Base-by-base conservation (phyloP, 306 rosid species). In the Quercus variabilis region DNA sequence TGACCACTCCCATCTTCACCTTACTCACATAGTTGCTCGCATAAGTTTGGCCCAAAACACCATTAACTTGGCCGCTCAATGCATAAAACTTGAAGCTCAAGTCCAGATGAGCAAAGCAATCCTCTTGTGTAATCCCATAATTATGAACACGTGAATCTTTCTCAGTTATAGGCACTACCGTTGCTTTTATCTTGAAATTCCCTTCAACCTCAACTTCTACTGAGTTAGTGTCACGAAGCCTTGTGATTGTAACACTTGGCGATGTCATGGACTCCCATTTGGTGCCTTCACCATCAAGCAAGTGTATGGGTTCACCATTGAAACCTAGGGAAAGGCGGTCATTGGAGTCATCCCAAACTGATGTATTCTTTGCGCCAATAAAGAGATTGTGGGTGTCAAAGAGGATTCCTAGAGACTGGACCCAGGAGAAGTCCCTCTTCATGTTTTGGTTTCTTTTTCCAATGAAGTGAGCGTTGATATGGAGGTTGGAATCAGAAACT, bases 361-460 rank as follows among this genome's bases (percentile, higher is more conserved):
- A 28, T 7, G 83, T 83, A 1, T 19, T 63, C 52, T 69, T 63
- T 38, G 86, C 86, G 7, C 77, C 77, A 9, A 83, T 59, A 62
- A 43, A 76, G 84, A 83, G 71, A 20, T 55, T 79, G 75, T 73
- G 87, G 52, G 38, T 49, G 78, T 51, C 78, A 5, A 55, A 83
- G 76, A 72, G 87, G 60, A 84, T 58, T 23, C 87, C 87, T 2
- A 84, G 73, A 70, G 84, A 84, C 10, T 80, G 75, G 13, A 80
- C 84, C 84, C 87, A 91, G 12, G 96, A 87, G 90, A 91, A 91
- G 89, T 89, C 96, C 18, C 92, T 88, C 28, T 55, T 77, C 81
- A 64, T 68, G 33, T 62, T 75, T 30, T 69, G 28, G 63, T 76
- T 43, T 68, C 76, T 81, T 68, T 56, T 84, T 2, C 87, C 84